phyloP scores from a whole-genome alignment of 179 eudicot species.

The Silene noctiflora region DNA sequence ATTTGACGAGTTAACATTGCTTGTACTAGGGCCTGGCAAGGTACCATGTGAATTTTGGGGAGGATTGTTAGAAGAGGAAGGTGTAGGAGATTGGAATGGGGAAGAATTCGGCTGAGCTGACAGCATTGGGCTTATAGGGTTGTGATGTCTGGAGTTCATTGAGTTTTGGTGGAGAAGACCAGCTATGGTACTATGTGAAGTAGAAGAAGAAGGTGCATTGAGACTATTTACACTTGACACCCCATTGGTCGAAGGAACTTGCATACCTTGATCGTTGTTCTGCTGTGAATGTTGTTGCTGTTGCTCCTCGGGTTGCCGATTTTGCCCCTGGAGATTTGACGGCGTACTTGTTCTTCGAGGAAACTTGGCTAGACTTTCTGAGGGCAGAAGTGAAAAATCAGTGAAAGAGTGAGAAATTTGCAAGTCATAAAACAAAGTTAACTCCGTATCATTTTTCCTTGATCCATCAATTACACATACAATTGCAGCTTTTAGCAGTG shows the following conservation, averaged over 20 bases:
- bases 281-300: constrained; percentile 29
- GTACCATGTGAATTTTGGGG: constrained; percentile 49
- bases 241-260: too few species aligned
- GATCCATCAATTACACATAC: not conserved
- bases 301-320: constrained; percentile 51
- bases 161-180: constrained; percentile 81
- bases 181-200: constrained; percentile 48
- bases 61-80: constrained; percentile 12
- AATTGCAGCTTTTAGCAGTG: too few species aligned
- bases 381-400: not conserved
- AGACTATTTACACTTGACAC: too few species aligned
- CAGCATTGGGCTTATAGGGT: constrained; percentile 41
- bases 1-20: constrained; percentile 30
- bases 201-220: constrained; percentile 31
- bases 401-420: not conserved
- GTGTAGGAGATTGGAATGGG: too few species aligned
- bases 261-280: constrained; percentile 28
- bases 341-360: constrained; percentile 56
- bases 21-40: constrained; percentile 27
- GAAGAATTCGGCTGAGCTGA: constrained; percentile 37
- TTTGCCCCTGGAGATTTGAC: constrained; percentile 48
- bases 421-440: not conserved
- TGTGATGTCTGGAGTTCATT: constrained; percentile 58
- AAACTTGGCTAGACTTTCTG: constrained; percentile 88
- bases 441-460: too few species aligned